A percentile compares a stretch with the other conserved stretches of the same genome.
Evolutionary conservation across 805 yeast genomes (phyloP).

Genomic region (Ogataea saltuana): DNA sequence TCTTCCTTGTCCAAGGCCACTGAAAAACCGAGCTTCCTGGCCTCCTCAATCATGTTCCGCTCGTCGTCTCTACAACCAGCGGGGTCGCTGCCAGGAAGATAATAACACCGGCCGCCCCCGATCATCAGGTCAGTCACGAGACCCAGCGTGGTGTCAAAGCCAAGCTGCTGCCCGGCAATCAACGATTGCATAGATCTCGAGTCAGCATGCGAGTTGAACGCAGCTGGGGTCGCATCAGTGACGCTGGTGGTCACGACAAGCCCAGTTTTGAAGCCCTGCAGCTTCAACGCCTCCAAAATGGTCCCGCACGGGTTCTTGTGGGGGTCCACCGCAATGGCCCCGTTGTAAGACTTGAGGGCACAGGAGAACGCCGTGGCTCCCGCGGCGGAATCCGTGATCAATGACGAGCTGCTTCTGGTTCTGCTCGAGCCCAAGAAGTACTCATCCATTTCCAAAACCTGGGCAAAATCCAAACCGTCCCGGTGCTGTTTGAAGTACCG

Average conservation of each 20-base stretch:
- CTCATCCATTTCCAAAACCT: constrained; percentile 61
- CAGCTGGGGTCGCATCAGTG: constrained; percentile 95
- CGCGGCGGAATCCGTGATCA: constrained; percentile 94
- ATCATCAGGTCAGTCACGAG: constrained; percentile 78
- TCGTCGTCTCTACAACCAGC: constrained; percentile 75
- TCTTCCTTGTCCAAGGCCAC: constrained; percentile 59
- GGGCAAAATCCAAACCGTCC: constrained; percentile 53
- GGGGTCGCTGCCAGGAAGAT: constrained; percentile 49
- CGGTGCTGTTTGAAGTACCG: constrained; percentile 70
- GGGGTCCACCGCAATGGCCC: constrained; percentile 86
- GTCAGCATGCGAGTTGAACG: constrained; percentile 79
- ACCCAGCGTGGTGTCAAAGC: constrained; percentile 72
- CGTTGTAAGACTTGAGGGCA: constrained; percentile 80
- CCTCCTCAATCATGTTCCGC: constrained; percentile 66
- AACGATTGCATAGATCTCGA: constrained; percentile 76
- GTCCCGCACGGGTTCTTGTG: constrained; percentile 80
- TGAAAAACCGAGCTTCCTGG: constrained; percentile 59
- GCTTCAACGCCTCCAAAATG: constrained; percentile 81
- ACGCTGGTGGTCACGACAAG: constrained; percentile 89
- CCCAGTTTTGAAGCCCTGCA: constrained; percentile 80
- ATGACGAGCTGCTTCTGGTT: constrained; percentile 73
- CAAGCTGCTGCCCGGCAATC: constrained; percentile 86
- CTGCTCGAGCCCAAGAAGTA: constrained; percentile 81
- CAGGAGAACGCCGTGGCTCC: constrained; percentile 95
- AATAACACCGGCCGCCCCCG: constrained; percentile 92